phyloP scores from a whole-genome alignment of 345 rosid genomes.

The Sisymbrium altissimum region DNA sequence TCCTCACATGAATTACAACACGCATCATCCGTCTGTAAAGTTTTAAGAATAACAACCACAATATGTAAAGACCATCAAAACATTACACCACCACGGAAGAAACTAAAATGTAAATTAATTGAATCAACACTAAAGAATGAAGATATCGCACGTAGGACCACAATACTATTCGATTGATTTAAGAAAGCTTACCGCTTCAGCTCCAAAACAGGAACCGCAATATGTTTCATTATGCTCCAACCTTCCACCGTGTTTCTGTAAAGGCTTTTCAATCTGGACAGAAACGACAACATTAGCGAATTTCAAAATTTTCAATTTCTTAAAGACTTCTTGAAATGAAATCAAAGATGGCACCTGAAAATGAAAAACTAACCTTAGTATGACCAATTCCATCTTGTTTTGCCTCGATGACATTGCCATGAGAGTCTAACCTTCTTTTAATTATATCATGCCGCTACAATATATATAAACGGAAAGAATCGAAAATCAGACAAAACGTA shows the following conservation, averaged over 20 bases:
- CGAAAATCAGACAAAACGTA: neutral
- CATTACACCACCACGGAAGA: neutral
- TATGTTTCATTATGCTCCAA: constrained; percentile 95
- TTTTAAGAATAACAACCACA: neutral
- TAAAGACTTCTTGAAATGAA: neutral
- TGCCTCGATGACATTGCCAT: constrained; percentile 75
- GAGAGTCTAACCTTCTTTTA: constrained; percentile 75
- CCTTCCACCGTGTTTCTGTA: constrained; percentile 98
- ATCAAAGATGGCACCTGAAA: neutral
- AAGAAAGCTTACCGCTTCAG: constrained; percentile 62
- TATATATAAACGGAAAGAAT: neutral
- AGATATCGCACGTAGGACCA: neutral
- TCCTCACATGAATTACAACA: constrained; percentile 90
- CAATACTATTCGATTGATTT: neutral
- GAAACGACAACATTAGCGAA: neutral
- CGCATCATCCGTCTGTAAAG: constrained; percentile 66
- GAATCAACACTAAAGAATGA: neutral
- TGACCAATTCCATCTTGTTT: constrained; percentile 88
- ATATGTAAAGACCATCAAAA: neutral
- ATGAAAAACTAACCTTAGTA: constrained; percentile 62
- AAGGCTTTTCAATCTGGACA: constrained; percentile 79
- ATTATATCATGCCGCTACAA: constrained; percentile 86
- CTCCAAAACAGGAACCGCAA: constrained; percentile 96
- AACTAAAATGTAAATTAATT: neutral
- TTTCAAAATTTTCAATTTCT: neutral